Conservation (phyloP, 371 early-diverging fungal genomes). For the Circinella minor region DNA sequence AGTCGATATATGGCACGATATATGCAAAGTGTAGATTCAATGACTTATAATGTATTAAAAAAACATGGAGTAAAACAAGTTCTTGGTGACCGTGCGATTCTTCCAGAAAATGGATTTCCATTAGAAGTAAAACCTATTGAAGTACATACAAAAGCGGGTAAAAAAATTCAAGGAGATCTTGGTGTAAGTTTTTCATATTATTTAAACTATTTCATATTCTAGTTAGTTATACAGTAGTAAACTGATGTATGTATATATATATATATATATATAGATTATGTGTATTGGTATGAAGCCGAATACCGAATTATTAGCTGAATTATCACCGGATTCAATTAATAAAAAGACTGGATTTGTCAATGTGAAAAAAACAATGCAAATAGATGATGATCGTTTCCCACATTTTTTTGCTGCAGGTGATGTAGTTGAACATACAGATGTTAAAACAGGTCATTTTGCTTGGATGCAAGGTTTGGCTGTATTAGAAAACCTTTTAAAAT, state of each 20-base stretch:
- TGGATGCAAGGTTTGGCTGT: conserved; percentile 49
- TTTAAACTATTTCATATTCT: no score
- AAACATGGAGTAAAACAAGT: conserved; percentile 56
- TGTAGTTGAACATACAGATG: conserved; percentile 51
- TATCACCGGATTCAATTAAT: conserved; percentile 54
- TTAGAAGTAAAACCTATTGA: conserved; percentile 52
- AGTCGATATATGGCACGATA: conserved; percentile 58
- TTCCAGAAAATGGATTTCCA: conserved; percentile 51
- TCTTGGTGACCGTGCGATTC: conserved; percentile 50
- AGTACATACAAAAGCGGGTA: conserved; percentile 49
- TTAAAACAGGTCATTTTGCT: conserved; percentile 59
- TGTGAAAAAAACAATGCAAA: conserved; percentile 68
- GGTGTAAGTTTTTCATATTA: conserved; percentile 35
- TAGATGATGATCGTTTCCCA: conserved; percentile 61
- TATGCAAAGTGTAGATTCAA: conserved; percentile 49
- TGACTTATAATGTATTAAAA: conserved; percentile 44
- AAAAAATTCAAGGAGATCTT: conserved; percentile 57
- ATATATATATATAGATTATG: conserved; percentile 43
- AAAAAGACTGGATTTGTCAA: conserved; percentile 52
- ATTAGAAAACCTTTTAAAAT: conserved; percentile 31
- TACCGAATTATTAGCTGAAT: conserved; percentile 42
- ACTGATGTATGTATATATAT: background rate
- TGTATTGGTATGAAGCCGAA: conserved; percentile 74
- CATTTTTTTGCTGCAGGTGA: conserved; percentile 74
- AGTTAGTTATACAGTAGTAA: no score